phyloP scores from a whole-genome alignment of 768 basidiomycete species.

The Tylopilus plumbeoviolaceoides region DNA sequence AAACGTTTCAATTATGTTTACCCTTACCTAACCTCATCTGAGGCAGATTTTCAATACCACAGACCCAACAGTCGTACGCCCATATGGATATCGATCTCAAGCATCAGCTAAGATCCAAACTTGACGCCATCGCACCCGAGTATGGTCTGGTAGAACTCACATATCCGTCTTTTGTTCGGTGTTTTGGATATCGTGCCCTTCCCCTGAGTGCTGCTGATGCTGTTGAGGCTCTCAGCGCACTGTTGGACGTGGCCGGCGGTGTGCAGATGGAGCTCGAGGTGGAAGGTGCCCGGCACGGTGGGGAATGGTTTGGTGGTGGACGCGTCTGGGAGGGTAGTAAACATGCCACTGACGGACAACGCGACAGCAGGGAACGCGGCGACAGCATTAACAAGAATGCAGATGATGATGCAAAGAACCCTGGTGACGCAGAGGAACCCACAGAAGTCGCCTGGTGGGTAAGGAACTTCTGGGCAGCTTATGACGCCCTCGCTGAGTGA shows the following conservation, averaged over 20 bases:
- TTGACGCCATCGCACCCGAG: slow-evolving; percentile 88
- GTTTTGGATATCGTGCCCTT: slow-evolving; percentile 84
- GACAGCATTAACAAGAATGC: slow-evolving; percentile 27
- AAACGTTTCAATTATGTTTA: neutral
- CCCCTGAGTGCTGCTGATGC: slow-evolving; percentile 91
- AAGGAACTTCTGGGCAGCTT: slow-evolving; percentile 93
- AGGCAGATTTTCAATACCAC: slow-evolving; percentile 82
- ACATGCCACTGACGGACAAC: slow-evolving; percentile 33
- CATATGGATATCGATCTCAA: slow-evolving; percentile 99
- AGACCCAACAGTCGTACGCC: slow-evolving; percentile 89
- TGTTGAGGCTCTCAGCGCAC: slow-evolving; percentile 81
- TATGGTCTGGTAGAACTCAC: slow-evolving; percentile 91
- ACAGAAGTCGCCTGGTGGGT: slow-evolving; percentile 77
- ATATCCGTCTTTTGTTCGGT: slow-evolving; percentile 91
- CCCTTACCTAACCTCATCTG: slow-evolving; percentile 11
- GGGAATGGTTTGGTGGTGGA: slow-evolving; percentile 93
- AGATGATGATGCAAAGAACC: slow-evolving; percentile 21
- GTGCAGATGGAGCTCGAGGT: slow-evolving; percentile 88
- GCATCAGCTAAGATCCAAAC: slow-evolving; percentile 68
- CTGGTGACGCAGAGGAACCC: slow-evolving; percentile 33
- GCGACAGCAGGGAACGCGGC: slow-evolving; percentile 28
- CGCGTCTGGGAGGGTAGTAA: slow-evolving; percentile 65
- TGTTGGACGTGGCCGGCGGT: slow-evolving; percentile 89
- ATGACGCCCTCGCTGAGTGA: slow-evolving; percentile 88
- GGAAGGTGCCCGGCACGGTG: slow-evolving; percentile 84